phyloP scores from a whole-genome alignment of 2,329 filamentous ascomycete species.

The Cladosporium velox region DNA sequence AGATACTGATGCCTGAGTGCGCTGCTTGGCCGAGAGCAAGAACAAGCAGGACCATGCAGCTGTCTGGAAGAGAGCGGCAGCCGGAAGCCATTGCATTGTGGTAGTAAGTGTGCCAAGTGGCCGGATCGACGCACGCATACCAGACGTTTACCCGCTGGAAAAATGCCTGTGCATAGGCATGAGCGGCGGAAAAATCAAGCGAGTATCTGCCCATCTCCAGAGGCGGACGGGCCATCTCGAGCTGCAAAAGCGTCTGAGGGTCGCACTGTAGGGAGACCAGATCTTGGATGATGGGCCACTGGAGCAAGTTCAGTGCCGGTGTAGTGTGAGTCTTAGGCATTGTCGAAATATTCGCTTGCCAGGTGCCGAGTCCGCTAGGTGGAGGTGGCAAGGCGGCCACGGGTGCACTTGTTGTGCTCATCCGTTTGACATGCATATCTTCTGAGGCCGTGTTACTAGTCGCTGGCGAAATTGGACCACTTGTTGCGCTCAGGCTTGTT shows the following conservation, averaged over 20 bases:
- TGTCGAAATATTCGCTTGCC: constrained; percentile 76
- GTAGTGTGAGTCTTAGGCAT: constrained; percentile 87
- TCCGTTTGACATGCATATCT: constrained; percentile 40
- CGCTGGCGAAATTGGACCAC: constrained; percentile 44
- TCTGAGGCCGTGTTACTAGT: constrained; percentile 49
- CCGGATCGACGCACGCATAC: constrained; percentile 84
- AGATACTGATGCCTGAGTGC: constrained; percentile 69
- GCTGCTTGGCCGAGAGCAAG: constrained; percentile 76
- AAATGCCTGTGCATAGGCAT: constrained; percentile 77
- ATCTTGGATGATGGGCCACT: constrained; percentile 79
- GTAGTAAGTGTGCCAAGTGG: constrained; percentile 76
- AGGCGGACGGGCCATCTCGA: constrained; percentile 79
- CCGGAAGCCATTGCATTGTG: constrained; percentile 72
- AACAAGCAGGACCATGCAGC: constrained; percentile 78
- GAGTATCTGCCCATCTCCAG: constrained; percentile 60
- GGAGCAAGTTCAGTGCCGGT: constrained; percentile 73
- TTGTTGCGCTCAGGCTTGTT: constrained; percentile 16
- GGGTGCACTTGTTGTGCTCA: constrained; percentile 41
- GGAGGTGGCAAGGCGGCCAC: constrained; percentile 43
- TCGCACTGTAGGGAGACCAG: constrained; percentile 76
- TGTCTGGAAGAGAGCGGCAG: constrained; percentile 77
- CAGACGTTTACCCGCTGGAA: constrained; percentile 81
- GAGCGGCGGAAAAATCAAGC: constrained; percentile 40
- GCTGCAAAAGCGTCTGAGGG: constrained; percentile 76
- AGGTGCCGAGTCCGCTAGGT: constrained; percentile 67